Evolutionary conservation across 345 rosid species (phyloP).

Genomic region (Hypericum androsaemum): DNA sequence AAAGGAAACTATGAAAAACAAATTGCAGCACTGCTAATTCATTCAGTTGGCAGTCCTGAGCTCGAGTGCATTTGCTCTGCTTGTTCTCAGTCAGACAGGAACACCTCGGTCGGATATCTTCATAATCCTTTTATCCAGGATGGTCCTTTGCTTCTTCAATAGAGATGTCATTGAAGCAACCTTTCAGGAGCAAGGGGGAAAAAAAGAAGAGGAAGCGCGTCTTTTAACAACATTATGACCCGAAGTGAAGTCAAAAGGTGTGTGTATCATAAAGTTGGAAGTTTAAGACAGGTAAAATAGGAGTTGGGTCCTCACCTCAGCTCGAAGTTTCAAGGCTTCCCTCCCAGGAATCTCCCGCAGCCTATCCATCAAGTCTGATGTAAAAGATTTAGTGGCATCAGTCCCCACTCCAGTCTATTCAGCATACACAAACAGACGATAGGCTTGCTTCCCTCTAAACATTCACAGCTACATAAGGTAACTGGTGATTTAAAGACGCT

Average conservation of each 20-base stretch:
- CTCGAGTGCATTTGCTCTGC: no score
- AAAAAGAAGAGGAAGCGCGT: background rate
- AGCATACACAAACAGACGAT: background rate
- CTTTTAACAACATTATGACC: background rate
- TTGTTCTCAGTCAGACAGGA: background rate
- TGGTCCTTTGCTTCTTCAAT: constrained; percentile 48
- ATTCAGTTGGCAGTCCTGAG: no score
- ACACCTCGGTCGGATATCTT: constrained; percentile 72
- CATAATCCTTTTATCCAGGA: constrained; percentile 29
- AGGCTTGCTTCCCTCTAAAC: background rate
- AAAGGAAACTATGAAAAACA: no score
- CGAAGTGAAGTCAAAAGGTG: background rate
- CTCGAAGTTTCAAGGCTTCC: constrained; percentile 87
- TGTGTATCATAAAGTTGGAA: background rate
- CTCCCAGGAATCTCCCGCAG: constrained; percentile 84
- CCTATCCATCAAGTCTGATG: constrained; percentile 76
- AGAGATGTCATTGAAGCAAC: constrained; percentile 75
- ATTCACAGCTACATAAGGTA: no score
- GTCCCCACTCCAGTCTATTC: background rate
- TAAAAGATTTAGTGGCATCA: background rate
- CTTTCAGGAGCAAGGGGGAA: constrained; percentile 18
- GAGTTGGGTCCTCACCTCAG: constrained; percentile 45
- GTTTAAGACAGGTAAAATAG: background rate
- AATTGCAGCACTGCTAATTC: no score
- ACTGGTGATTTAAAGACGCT: no score